Conservation (phyloP, 306 rosid species). For the Cicer cuneatum region DNA sequence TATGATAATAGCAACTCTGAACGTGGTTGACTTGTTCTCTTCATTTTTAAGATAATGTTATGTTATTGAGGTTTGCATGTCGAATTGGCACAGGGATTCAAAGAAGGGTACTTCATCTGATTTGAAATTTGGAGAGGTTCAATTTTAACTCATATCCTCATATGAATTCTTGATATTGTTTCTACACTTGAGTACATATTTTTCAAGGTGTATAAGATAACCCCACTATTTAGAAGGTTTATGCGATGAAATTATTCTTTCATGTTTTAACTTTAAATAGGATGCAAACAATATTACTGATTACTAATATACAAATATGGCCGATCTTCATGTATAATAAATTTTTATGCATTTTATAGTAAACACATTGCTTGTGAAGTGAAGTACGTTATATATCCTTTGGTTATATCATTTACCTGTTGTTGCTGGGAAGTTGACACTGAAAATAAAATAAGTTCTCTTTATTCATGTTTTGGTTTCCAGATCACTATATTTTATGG, state of each 20-base stretch:
- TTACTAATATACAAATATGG: background rate
- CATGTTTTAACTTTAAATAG: background rate
- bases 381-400: constrained; percentile 14
- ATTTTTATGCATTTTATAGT: constrained; percentile 16
- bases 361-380: constrained; percentile 27
- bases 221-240: constrained; percentile 27
- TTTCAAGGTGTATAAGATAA: constrained; percentile 16
- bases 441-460: background rate
- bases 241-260: background rate
- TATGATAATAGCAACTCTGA: constrained; percentile 53
- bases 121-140: constrained; percentile 95
- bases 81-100: constrained; percentile 78
- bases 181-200: constrained; percentile 9
- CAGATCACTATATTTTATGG: constrained; percentile 6
- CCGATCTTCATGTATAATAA: background rate
- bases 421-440: constrained; percentile 27
- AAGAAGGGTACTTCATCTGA: constrained; percentile 70
- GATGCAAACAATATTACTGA: constrained; percentile 10
- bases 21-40: constrained; percentile 15
- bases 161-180: constrained; percentile 29
- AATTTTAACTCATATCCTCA: constrained; percentile 43
- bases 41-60: constrained; percentile 37
- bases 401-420: constrained; percentile 26
- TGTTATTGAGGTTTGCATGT: constrained; percentile 44
- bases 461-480: background rate